Evolutionary conservation across 495 filamentous ascomycete species (phyloP).

Genomic region (Geoglossum glabrum): DNA sequence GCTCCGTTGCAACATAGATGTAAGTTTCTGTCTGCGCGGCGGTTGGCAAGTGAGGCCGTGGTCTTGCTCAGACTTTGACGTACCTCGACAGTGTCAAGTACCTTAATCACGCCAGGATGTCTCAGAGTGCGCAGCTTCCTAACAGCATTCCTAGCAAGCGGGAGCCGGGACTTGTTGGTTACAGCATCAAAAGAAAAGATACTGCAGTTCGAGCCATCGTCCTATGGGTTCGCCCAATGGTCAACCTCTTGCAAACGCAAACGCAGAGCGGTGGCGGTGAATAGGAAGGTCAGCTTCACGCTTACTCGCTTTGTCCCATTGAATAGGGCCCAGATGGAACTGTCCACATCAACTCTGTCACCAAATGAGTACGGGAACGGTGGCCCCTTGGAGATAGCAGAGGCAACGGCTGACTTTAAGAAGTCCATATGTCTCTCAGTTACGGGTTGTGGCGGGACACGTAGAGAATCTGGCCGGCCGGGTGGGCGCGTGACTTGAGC

Average conservation of each 20-base stretch:
- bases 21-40: constrained; percentile 56
- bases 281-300: not conserved
- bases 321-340: constrained; percentile 78
- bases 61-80: not conserved
- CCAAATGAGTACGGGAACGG: constrained; percentile 82
- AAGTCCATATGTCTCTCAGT: constrained; percentile 59
- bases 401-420: constrained; percentile 88
- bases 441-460: not conserved
- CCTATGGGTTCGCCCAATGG: constrained; percentile 26
- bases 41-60: not conserved
- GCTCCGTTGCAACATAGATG: constrained; percentile 90
- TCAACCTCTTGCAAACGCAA: constrained; percentile 8
- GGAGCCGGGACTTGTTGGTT: constrained; percentile 55
- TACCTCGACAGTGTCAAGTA: constrained; percentile 88
- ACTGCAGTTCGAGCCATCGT: constrained; percentile 82
- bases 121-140: constrained; percentile 79
- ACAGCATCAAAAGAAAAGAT: constrained; percentile 86
- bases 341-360: constrained; percentile 70
- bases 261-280: not conserved
- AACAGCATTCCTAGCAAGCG: constrained; percentile 78
- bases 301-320: constrained; percentile 80
- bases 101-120: constrained; percentile 84
- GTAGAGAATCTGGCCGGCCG: not conserved
- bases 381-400: constrained; percentile 85
- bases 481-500: not conserved